phyloP scores from a whole-genome alignment of 257 asterid species.

The Ehretia macrophylla region DNA sequence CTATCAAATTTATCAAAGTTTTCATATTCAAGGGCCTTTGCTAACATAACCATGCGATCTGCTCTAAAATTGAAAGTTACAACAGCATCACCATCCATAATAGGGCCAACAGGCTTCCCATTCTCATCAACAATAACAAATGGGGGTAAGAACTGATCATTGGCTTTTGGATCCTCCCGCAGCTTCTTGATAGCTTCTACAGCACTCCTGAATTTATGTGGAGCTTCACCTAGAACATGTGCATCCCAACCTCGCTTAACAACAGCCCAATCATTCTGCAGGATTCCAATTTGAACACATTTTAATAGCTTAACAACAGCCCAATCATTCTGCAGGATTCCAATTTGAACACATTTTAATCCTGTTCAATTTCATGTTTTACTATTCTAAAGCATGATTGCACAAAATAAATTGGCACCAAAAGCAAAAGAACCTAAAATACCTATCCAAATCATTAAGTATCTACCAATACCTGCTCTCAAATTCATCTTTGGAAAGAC shows the following conservation, averaged over 20 bases:
- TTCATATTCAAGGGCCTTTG: conserved; percentile 81
- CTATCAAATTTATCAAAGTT: conserved; percentile 82
- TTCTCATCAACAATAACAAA: conserved; percentile 85
- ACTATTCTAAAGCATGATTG: no score
- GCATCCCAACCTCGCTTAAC: conserved; percentile 99
- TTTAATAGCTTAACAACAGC: conserved; percentile 51
- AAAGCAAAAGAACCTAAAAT: no score
- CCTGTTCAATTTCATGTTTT: neutral
- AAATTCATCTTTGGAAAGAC: no score
- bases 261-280: conserved; percentile 91
- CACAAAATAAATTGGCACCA: no score
- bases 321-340: conserved; percentile 77
- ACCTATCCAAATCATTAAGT: no score
- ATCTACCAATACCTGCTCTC: no score
- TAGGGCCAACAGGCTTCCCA: conserved; percentile 88
- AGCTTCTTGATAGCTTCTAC: conserved; percentile 87
- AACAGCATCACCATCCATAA: conserved; percentile 94
- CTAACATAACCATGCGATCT: conserved; percentile 94
- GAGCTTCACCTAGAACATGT: conserved; percentile 97
- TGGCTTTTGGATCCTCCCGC: conserved; percentile 61
- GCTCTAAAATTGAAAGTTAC: conserved; percentile 94
- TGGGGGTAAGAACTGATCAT: conserved; percentile 80
- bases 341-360: neutral
- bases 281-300: neutral
- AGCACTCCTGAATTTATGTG: conserved; percentile 65